A percentile compares a stretch with the other conserved stretches of the same genome.
phyloP scores from a whole-genome alignment of 177 flowering plant genomes.

The Vitis hybrid region DNA sequence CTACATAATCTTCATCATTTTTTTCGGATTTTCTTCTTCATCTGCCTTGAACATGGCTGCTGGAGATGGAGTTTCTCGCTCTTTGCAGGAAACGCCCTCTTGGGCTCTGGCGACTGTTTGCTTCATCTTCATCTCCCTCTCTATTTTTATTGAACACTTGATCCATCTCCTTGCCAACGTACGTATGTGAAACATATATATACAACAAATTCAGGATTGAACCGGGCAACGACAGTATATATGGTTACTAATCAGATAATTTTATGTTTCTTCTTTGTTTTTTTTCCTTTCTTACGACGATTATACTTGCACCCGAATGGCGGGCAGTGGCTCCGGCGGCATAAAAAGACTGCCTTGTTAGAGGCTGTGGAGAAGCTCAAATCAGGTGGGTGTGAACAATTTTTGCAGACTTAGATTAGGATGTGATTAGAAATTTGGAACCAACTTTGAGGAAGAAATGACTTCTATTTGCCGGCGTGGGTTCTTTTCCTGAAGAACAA shows the following conservation, averaged over 20 bases:
- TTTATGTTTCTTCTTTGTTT: not conserved
- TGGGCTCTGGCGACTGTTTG: constrained; percentile 66
- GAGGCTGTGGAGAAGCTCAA: constrained; percentile 42
- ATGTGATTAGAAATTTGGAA: too few species aligned
- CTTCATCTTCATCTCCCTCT: constrained; percentile 43
- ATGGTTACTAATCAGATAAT: not conserved
- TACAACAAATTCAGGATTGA: too few species aligned
- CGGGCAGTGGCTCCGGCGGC: constrained; percentile 32
- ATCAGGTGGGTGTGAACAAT: constrained; percentile 19
- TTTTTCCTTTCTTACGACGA: not conserved
- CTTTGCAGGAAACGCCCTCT: constrained; percentile 54
- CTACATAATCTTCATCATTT: not conserved
- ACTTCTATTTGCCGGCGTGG: too few species aligned
- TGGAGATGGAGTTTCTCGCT: constrained; percentile 2
- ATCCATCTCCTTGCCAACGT: constrained; percentile 30
- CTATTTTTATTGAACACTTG: constrained; percentile 39
- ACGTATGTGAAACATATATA: not conserved
- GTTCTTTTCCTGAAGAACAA: too few species aligned
- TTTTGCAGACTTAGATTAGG: too few species aligned
- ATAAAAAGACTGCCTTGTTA: constrained; percentile 24
- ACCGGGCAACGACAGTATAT: too few species aligned
- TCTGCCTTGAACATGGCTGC: not conserved
- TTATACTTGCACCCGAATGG: not conserved
- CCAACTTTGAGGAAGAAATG: too few species aligned
- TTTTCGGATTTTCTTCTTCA: not conserved